Evolutionary conservation across 1,284 basidiomycete species (phyloP).

Genomic region (Apiotrichum porosum): DNA sequence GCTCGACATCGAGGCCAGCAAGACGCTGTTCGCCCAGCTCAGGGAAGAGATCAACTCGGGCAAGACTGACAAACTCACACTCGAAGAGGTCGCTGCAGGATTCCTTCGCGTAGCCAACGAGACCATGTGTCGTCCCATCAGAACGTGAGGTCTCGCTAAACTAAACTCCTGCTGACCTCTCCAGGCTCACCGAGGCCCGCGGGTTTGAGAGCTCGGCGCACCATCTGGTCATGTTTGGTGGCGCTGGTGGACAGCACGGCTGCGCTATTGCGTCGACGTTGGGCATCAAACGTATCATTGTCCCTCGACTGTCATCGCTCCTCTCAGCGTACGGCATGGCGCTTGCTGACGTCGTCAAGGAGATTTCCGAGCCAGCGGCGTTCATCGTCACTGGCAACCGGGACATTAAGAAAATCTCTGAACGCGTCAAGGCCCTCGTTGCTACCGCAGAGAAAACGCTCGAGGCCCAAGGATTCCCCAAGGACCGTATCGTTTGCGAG

Average conservation of each 20-base stretch:
- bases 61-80: conserved; percentile 22
- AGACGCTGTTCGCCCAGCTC: conserved; percentile 46
- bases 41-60: conserved; percentile 47
- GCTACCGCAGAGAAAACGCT: conserved; percentile 61
- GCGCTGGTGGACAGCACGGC: conserved; percentile 41
- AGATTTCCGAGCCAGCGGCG: conserved; percentile 34
- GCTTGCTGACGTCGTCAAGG: conserved; percentile 37
- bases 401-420: conserved; percentile 17
- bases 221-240: conserved; percentile 39
- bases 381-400: conserved; percentile 20
- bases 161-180: conserved; percentile 1
- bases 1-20: conserved; percentile 48
- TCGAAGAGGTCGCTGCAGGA: conserved; percentile 35
- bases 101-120: conserved; percentile 41
- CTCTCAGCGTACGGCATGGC: conserved; percentile 44
- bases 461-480: conserved; percentile 72
- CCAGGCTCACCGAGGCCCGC: conserved; percentile 33
- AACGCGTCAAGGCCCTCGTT: conserved; percentile 26
- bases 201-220: conserved; percentile 33
- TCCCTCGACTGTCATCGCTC: conserved; percentile 37
- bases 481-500: conserved; percentile 66
- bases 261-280: conserved; percentile 35
- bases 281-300: conserved; percentile 35
- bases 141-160: conserved; percentile 17
- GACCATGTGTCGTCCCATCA: conserved; percentile 41